These are phyloP conservation scores for Quercus robur DNA, from an alignment of 306 rosid species.

Conservation along the genomic window DNA sequence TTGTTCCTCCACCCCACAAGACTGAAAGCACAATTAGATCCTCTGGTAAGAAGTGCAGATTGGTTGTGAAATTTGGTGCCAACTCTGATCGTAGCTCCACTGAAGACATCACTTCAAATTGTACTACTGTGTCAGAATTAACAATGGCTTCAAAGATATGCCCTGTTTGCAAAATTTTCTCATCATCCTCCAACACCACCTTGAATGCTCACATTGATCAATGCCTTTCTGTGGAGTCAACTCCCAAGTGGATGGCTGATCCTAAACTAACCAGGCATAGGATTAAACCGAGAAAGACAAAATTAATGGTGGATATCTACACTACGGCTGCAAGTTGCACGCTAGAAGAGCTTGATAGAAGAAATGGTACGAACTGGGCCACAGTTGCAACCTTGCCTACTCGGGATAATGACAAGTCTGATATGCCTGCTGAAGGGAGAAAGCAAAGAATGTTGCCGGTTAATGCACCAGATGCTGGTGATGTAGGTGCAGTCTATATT, in stretches of 20 bases:
- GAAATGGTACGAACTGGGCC: slow-evolving; percentile 60
- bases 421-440: slow-evolving; percentile 29
- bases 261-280: slow-evolving; percentile 38
- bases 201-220: slow-evolving; percentile 68
- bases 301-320: slow-evolving; percentile 55
- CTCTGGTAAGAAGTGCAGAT: slow-evolving; percentile 45
- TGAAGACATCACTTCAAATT: slow-evolving; percentile 41
- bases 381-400: slow-evolving; percentile 32
- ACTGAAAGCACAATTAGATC: slow-evolving; percentile 23
- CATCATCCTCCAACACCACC: slow-evolving; percentile 60
- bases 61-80: slow-evolving; percentile 32
- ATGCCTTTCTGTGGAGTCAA: slow-evolving; percentile 53
- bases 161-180: slow-evolving; percentile 66
- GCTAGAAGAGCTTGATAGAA: slow-evolving; percentile 54
- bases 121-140: slow-evolving; percentile 29
- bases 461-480: slow-evolving; percentile 27
- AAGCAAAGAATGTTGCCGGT: slow-evolving; percentile 24
- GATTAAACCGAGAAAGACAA: slow-evolving; percentile 55
- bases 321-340: slow-evolving; percentile 47
- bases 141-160: slow-evolving; percentile 54
- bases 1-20: slow-evolving; percentile 22
- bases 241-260: slow-evolving; percentile 42
- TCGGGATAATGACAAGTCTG: slow-evolving; percentile 28
- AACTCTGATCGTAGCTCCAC: slow-evolving; percentile 33
- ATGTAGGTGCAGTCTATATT: slow-evolving; percentile 48